Conservation (phyloP, 352 stramenopile species). For the Phytophthora quininea region DNA sequence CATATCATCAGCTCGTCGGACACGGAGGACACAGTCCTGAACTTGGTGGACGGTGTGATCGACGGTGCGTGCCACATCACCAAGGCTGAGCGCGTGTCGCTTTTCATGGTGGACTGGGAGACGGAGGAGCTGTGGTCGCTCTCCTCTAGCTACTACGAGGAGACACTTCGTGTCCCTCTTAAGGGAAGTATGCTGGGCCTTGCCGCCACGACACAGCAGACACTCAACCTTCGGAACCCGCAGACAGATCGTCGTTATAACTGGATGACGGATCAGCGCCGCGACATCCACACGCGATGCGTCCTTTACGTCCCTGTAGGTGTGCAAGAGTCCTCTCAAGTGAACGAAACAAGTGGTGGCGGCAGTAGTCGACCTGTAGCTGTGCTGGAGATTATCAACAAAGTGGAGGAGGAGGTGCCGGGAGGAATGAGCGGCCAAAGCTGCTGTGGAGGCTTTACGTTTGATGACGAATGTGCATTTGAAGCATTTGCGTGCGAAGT, state of each 20-base stretch:
- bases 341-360: constrained; percentile 26
- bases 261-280: constrained; percentile 55
- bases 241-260: constrained; percentile 65
- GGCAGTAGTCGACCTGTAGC: constrained; percentile 70
- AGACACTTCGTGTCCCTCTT: constrained; percentile 70
- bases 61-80: constrained; percentile 83
- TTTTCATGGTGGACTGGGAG: constrained; percentile 89
- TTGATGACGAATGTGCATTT: constrained; percentile 88
- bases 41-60: constrained; percentile 86
- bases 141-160: constrained; percentile 74
- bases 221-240: constrained; percentile 76
- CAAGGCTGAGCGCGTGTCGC: constrained; percentile 71
- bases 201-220: constrained; percentile 62
- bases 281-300: constrained; percentile 64
- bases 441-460: constrained; percentile 56
- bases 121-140: constrained; percentile 84
- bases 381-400: constrained; percentile 91
- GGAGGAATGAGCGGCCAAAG: constrained; percentile 15
- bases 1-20: constrained; percentile 88
- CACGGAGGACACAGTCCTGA: constrained; percentile 83
- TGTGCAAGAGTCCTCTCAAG: constrained; percentile 51
- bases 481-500: constrained; percentile 87
- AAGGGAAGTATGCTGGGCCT: constrained; percentile 63
- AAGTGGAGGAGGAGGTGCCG: constrained; percentile 50
- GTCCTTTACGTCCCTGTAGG: constrained; percentile 89